Evolutionary conservation across 2,329 filamentous ascomycete species (phyloP).

Genomic region (Colletotrichum sublineola): DNA sequence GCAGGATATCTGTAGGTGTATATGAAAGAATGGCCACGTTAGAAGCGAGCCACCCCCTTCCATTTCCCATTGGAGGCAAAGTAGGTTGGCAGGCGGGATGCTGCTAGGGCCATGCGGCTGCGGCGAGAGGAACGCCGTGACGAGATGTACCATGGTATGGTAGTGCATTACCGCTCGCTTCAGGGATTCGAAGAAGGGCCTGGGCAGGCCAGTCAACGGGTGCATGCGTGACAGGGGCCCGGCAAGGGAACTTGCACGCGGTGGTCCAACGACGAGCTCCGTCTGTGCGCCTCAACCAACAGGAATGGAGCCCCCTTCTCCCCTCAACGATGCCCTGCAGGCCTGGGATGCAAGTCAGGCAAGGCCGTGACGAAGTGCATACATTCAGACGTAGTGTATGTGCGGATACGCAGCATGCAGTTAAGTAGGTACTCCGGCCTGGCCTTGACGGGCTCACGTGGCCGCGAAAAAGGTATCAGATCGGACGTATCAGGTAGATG

Average conservation of each 20-base stretch:
- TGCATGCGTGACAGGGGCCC: slow-evolving; percentile 29
- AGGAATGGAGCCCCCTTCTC: slow-evolving; percentile 35
- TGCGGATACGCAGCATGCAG: slow-evolving; percentile 8
- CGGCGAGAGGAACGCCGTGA: slow-evolving; percentile 35
- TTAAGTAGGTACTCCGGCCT: slow-evolving; percentile 3
- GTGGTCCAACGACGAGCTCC: slow-evolving; percentile 35
- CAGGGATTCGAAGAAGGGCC: slow-evolving; percentile 35
- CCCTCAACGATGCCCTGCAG: slow-evolving; percentile 34
- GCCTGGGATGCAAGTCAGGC: slow-evolving; percentile 38
- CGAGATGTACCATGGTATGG: slow-evolving; percentile 26
- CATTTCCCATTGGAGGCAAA: slow-evolving; percentile 20
- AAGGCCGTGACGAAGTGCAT: slow-evolving; percentile 29
- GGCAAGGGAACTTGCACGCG: slow-evolving; percentile 36
- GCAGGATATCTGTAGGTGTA: slow-evolving; percentile 8
- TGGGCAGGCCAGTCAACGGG: slow-evolving; percentile 21
- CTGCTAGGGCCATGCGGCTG: slow-evolving; percentile 29
- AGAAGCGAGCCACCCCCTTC: slow-evolving; percentile 16
- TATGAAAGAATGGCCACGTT: slow-evolving; percentile 25
- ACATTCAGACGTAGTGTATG: slow-evolving; percentile 2
- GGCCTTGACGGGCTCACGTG: slow-evolving; percentile 37
- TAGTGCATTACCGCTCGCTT: slow-evolving; percentile 37
- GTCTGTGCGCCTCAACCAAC: slow-evolving; percentile 41
- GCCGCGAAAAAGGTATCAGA: slow-evolving; percentile 24
- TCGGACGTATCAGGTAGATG: slow-evolving; percentile 38
- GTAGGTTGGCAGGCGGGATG: slow-evolving; percentile 26